Base-by-base conservation (phyloP, 352 stramenopile species). In the Globisporangium nodosum region DNA sequence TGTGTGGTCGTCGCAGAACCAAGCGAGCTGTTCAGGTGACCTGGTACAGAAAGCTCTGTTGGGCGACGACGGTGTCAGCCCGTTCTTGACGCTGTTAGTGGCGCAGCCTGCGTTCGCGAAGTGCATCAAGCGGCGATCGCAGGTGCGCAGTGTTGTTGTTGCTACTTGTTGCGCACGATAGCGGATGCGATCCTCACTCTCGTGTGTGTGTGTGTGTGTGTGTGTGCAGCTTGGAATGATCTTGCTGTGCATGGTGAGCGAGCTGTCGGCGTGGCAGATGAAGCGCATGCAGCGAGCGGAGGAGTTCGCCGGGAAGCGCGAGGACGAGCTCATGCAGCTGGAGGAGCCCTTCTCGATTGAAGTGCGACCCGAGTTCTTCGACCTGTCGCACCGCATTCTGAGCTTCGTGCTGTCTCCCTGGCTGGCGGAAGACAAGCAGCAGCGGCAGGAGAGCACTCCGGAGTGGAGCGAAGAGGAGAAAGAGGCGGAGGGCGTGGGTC, bases 281-380 rank as follows among this genome's bases (percentile, higher is more conserved):
- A 90, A 94, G 52, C 83, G 82, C 56, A 93, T 96, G 85, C 84
- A 96, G 53, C 89, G 87, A 55, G 74, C 74, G 0, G 85, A 94
- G 52, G 74, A 81, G 31, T 87, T 88, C 24, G 74, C 71, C 1
- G 74, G 79, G 0, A 87, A 88, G 63, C 70, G 69, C 13, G 78
- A 91, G 54, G 75, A 89, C 21, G 73, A 92, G 48, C 63, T 90
- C 21, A 81, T 81, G 63, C 76, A 87, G 45, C 62, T 96, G 21
- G 86, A 94, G 63, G 79, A 93, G 53, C 82, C 84, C 11, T 96
- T 85, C 50, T 87, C 86, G 27, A 76, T 96, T 42, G 81, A 96
- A 74, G 80, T 96, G 18, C 74, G 80, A 33, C 74, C 77, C 13
- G 70, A 88, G 24, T 84, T 92, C 35, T 96, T 93, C 35, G 63